Percentiles rank a stretch among this genome's conserved stretches.
Conservation (phyloP, 495 filamentous ascomycete species). For the Penicillium lividum region DNA sequence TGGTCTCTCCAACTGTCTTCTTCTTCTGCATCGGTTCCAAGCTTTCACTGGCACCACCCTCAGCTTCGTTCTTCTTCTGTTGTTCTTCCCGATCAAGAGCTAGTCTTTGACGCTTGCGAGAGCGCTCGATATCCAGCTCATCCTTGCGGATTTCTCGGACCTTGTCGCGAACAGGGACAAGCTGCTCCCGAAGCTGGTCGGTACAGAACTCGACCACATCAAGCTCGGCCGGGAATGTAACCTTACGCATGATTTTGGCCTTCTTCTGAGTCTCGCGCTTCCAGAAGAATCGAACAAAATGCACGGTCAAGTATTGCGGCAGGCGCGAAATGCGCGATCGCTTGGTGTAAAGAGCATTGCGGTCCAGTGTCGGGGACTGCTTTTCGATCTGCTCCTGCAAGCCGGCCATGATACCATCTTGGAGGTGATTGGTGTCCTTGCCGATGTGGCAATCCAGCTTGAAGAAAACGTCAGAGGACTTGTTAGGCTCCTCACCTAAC, state of each 20-base stretch:
- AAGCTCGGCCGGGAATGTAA: slow-evolving; percentile 90
- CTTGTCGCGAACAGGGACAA: slow-evolving; percentile 91
- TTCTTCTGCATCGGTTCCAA: slow-evolving; percentile 53
- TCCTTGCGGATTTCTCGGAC: slow-evolving; percentile 95
- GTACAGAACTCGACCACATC: slow-evolving; percentile 95
- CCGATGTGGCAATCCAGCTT: slow-evolving; percentile 96
- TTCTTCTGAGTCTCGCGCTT: slow-evolving; percentile 92
- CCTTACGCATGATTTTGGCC: slow-evolving; percentile 99
- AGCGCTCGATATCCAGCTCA: slow-evolving; percentile 83
- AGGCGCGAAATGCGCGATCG: slow-evolving; percentile 82
- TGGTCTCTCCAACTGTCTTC: slow-evolving; percentile 52
- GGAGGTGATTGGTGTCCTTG: slow-evolving; percentile 78
- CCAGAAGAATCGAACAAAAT: slow-evolving; percentile 99
- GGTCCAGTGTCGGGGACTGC: slow-evolving; percentile 71
- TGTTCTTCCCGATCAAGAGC: slow-evolving; percentile 63
- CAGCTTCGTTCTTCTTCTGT: slow-evolving; percentile 42
- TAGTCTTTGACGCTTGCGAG: slow-evolving; percentile 82
- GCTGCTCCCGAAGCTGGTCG: slow-evolving; percentile 76
- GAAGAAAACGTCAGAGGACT: slow-evolving; percentile 73
- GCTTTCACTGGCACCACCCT: slow-evolving; percentile 31
- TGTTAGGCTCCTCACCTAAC: slow-evolving; percentile 67
- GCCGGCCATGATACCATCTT: slow-evolving; percentile 80
- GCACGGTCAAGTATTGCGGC: slow-evolving; percentile 93
- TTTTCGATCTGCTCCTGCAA: slow-evolving; percentile 91
- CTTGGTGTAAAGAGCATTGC: slow-evolving; percentile 84